Conservation (phyloP, 2,329 filamentous ascomycete genomes). For the Sclerotinia borealis region DNA sequence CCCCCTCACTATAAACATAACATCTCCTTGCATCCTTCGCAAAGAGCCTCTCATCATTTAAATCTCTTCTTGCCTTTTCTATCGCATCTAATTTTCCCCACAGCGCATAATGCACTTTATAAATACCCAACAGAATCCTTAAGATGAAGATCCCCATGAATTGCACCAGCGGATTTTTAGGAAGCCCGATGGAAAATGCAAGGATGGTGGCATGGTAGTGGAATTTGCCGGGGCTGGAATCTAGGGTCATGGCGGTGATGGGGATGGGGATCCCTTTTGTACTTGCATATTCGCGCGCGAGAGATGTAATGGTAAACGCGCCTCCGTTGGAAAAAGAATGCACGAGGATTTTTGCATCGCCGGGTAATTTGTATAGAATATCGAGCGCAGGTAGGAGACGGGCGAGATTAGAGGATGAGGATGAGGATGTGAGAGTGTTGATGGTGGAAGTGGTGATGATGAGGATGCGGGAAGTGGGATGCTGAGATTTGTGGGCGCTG, state of each 20-base stretch:
- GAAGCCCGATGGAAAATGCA: conserved; percentile 21
- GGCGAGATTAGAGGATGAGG: background rate
- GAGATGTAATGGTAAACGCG: conserved; percentile 35
- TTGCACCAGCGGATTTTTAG: background rate
- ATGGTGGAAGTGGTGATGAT: conserved; percentile 44
- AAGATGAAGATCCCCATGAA: too few relatives aligned
- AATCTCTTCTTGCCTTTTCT: conserved; percentile 11
- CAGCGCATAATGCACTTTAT: conserved; percentile 8
- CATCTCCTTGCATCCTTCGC: conserved; percentile 16
- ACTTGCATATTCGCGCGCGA: conserved; percentile 34
- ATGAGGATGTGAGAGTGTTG: background rate
- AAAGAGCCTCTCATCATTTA: conserved; percentile 24
- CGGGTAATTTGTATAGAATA: background rate
- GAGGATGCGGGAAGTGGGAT: conserved; percentile 41
- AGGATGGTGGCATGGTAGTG: conserved; percentile 17
- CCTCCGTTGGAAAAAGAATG: conserved; percentile 48
- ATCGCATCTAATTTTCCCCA: conserved; percentile 16
- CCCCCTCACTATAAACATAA: conserved; percentile 28
- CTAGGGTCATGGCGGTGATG: conserved; percentile 37
- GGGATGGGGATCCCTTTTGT: conserved; percentile 33
- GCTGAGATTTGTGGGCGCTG: conserved; percentile 37
- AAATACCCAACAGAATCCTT: too few relatives aligned
- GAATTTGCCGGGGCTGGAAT: conserved; percentile 39
- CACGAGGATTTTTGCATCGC: conserved; percentile 30
- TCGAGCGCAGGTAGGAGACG: background rate